Conservation (phyloP, 2,329 filamentous ascomycete genomes). For the Sarocladiaceae sp. region DNA sequence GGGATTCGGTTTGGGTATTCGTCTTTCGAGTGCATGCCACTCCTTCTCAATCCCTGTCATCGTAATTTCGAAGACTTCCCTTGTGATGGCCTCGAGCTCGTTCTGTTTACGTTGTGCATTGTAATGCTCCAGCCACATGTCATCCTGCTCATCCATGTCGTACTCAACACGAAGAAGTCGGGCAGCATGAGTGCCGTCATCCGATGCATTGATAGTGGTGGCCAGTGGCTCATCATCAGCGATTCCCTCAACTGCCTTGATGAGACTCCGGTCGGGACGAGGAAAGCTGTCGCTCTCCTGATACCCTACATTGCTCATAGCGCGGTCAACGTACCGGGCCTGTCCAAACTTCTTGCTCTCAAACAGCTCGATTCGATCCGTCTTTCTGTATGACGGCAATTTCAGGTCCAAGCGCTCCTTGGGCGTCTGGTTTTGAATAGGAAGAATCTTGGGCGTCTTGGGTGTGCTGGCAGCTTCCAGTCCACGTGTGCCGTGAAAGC, state of each 20-base stretch:
- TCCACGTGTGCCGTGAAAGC: conserved; percentile 46
- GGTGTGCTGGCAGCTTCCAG: conserved; percentile 36
- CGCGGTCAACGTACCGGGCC: conserved; percentile 88
- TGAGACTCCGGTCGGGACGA: conserved; percentile 66
- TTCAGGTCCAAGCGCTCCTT: conserved; percentile 76
- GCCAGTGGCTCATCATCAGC: conserved; percentile 48
- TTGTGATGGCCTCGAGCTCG: conserved; percentile 76
- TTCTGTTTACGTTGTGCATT: conserved; percentile 71
- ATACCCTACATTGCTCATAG: conserved; percentile 93
- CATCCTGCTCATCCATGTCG: conserved; percentile 99
- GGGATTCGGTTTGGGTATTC: conserved; percentile 93
- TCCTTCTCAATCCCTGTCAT: conserved; percentile 99
- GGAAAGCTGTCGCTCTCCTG: conserved; percentile 90
- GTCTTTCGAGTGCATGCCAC: conserved; percentile 92
- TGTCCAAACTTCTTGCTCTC: conserved; percentile 82
- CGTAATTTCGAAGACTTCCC: conserved; percentile 92
- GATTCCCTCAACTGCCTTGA: conserved; percentile 55
- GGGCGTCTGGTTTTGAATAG: conserved; percentile 71
- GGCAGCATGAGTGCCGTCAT: conserved; percentile 26
- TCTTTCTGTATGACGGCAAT: conserved; percentile 65
- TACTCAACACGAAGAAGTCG: conserved; percentile 83
- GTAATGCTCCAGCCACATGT: conserved; percentile 85
- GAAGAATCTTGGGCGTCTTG: conserved; percentile 59
- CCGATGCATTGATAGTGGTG: conserved; percentile 16
- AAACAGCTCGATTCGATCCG: conserved; percentile 72